Conservation (phyloP, 257 asterid species). For the Eustoma russellianum region DNA sequence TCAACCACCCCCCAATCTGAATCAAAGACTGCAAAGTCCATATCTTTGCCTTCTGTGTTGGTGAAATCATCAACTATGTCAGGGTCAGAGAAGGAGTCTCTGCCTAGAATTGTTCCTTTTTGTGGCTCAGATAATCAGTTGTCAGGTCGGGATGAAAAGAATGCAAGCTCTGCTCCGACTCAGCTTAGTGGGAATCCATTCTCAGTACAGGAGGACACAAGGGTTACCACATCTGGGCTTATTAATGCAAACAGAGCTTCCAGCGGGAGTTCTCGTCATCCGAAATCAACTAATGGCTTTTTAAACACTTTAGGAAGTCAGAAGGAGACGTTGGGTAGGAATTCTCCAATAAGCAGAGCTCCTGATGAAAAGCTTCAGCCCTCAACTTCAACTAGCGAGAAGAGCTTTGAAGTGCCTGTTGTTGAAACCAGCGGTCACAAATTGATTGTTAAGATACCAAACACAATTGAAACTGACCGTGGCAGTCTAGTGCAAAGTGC, state of each 20-base stretch:
- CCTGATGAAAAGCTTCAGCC: conserved; percentile 41
- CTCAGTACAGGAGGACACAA: conserved; percentile 55
- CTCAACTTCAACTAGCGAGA: conserved; percentile 37
- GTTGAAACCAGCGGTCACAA: conserved; percentile 45
- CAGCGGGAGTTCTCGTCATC: conserved; percentile 35
- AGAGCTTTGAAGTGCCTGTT: conserved; percentile 36
- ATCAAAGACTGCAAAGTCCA: conserved; percentile 36
- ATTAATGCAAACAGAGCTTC: conserved; percentile 40
- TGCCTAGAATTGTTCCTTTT: conserved; percentile 27
- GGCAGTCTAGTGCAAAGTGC: conserved; percentile 54
- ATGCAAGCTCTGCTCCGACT: conserved; percentile 73
- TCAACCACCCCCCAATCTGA: conserved; percentile 43
- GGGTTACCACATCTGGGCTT: conserved; percentile 41
- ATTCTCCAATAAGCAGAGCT: conserved; percentile 31
- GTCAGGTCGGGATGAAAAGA: conserved; percentile 53
- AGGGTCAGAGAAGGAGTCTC: conserved; percentile 55
- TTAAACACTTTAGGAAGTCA: conserved; percentile 39
- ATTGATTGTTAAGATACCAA: conserved; percentile 75
- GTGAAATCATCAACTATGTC: conserved; percentile 37
- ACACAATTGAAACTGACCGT: conserved; percentile 10
- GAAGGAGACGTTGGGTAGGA: conserved; percentile 42
- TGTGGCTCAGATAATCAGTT: conserved; percentile 42
- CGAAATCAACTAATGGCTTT: conserved; percentile 36
- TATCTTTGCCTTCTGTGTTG: conserved; percentile 54
- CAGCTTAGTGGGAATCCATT: conserved; percentile 27